Evolutionary conservation across 2,329 filamentous ascomycete genomes (phyloP).

Genomic region (Aspergillus tubingensis): DNA sequence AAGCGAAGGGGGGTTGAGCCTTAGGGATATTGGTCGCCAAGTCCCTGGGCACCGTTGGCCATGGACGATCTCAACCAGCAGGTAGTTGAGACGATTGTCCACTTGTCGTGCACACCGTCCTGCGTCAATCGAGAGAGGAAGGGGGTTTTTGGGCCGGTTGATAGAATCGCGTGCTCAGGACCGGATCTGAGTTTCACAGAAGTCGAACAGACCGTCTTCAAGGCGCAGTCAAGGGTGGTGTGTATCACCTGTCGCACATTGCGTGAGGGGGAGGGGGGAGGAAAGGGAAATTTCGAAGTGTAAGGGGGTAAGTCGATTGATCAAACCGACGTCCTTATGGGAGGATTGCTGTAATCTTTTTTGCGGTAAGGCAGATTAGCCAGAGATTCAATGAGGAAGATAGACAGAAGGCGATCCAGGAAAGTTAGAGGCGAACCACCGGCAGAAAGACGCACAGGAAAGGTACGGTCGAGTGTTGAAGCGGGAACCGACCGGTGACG

Average conservation of each 20-base stretch:
- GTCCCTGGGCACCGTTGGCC: neutral
- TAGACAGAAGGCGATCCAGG: neutral
- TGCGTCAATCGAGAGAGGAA: neutral
- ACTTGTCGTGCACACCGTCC: neutral
- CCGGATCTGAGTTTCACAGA: neutral
- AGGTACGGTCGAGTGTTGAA: neutral
- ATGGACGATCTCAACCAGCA: neutral
- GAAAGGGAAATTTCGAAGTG: conserved; percentile 7
- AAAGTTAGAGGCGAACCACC: neutral
- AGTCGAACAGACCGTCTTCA: neutral
- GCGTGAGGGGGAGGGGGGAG: conserved; percentile 10
- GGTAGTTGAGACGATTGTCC: neutral
- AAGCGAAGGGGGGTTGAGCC: neutral
- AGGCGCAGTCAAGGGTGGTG: conserved; percentile 11
- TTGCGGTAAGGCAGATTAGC: neutral
- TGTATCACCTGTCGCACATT: conserved; percentile 21
- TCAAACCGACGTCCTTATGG: neutral
- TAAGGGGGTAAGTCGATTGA: conserved; percentile 5
- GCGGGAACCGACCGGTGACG: neutral
- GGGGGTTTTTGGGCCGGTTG: neutral
- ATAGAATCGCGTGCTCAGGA: neutral
- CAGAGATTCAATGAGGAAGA: neutral
- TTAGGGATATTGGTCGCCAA: neutral
- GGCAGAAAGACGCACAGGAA: neutral
- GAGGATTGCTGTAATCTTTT: neutral